Conservation (phyloP, 225 moss, liverwort and hornwort genomes). For the Antitrichia curtipendula region DNA sequence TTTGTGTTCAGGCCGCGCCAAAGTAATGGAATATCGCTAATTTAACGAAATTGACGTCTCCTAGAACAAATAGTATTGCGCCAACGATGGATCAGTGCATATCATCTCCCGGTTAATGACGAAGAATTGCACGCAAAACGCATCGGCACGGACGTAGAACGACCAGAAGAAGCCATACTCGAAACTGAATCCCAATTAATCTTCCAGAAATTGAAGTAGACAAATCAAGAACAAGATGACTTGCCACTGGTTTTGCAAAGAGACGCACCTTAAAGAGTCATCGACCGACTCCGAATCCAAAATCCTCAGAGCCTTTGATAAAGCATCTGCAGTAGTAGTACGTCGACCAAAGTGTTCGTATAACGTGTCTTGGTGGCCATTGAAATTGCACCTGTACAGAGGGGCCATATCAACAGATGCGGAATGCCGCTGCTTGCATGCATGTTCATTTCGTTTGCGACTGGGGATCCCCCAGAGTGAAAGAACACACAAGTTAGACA, state of each 20-base stretch:
- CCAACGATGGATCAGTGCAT: neutral
- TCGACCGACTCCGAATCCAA: neutral
- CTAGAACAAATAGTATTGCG: neutral
- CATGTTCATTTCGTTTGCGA: neutral
- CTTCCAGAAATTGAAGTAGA: neutral
- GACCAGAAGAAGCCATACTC: neutral
- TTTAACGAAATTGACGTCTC: neutral
- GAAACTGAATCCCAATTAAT: neutral
- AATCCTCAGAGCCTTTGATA: conserved; percentile 6
- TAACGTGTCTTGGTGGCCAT: conserved; percentile 6
- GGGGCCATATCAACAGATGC: conserved; percentile 1
- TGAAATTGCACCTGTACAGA: neutral
- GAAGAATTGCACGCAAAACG: neutral
- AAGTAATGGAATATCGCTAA: neutral
- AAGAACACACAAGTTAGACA: neutral
- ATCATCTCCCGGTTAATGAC: neutral
- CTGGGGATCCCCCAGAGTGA: neutral
- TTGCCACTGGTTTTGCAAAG: neutral
- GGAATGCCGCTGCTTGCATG: conserved; percentile 12
- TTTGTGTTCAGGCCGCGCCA: neutral
- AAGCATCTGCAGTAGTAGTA: neutral
- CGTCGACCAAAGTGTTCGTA: neutral
- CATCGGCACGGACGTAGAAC: neutral
- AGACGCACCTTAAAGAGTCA: conserved; percentile 4
- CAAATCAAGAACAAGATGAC: neutral